Evolutionary conservation across 2,329 filamentous ascomycete species (phyloP), one percentile per base, ranked within the genome.

Genomic region (Blumeria graminis): DNA sequence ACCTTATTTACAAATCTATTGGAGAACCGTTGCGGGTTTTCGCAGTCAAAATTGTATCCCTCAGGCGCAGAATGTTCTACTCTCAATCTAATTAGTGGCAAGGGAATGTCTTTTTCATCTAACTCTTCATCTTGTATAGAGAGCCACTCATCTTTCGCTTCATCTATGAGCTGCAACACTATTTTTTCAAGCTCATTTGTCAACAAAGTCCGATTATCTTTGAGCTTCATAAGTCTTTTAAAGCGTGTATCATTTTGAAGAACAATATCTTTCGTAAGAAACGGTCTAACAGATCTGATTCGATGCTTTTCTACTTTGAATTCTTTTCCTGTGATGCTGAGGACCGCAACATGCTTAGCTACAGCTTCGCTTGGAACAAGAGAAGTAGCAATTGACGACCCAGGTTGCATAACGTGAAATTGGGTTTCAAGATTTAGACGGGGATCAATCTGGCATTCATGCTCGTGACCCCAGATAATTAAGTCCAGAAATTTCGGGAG

Each of bases 371-470:
- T 89, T 0, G 85, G 83, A 8, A 92, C 81, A 0, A 98, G 72
- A 0, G 92, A 96, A 1, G 92, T 98, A 0, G 90, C 92, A 0
- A 98, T 84, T 0, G 92, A 96, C 0, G 92, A 98, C 0, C 92
- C 92, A 0, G 92, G 92, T 64, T 98, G 92, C 79, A 98, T 95
- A 60, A 98, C 90, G 62, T 92, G 81, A 63, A 98, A 98, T 0
- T 83, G 84, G 52, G 83, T 94, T 64, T 94, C 87, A 0, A 84
- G 78, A 63, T 96, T 98, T 51, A 80, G 74, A 1, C 73, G 72
- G 0, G 92, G 92, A 48, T 94, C 81, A 60, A 98, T 94, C 7
- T 90, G 68, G 65, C 92, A 98, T 68, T 98, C 90, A 65, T 98
- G 92, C 68, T 98, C 92, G 64, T 98, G 92, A 3, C 92, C 92